Evolutionary conservation across 768 basidiomycete species (phyloP).

Genomic region (Leccinum boreale): DNA sequence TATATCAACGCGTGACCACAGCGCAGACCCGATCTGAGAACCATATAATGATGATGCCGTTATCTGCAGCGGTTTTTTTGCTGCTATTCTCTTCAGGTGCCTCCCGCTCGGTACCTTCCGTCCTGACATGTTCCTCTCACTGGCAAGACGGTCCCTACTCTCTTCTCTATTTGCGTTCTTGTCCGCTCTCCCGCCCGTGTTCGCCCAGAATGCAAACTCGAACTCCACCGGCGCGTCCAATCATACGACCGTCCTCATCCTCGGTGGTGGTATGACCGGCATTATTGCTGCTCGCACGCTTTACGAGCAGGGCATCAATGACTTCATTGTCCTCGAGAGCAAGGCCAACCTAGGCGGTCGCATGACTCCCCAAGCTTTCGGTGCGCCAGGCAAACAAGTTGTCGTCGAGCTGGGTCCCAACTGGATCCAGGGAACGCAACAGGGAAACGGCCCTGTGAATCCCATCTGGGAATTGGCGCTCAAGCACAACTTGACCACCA

Average conservation of each 20-base stretch:
- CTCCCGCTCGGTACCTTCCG: background rate
- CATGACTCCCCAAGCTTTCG: slow-evolving; percentile 48
- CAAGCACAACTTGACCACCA: slow-evolving; percentile 50
- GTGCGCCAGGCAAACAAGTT: slow-evolving; percentile 32
- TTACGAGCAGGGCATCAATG: slow-evolving; percentile 46
- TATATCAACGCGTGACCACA: background rate
- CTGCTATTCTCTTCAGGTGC: background rate
- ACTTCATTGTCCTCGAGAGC: slow-evolving; percentile 62
- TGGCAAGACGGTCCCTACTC: background rate
- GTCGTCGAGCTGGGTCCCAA: slow-evolving; percentile 58
- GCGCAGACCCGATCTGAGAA: too few species aligned
- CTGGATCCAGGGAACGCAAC: slow-evolving; percentile 58
- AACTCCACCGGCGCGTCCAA: slow-evolving; percentile 2
- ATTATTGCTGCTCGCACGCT: slow-evolving; percentile 62
- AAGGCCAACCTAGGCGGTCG: slow-evolving; percentile 61
- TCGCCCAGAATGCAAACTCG: slow-evolving; percentile 3
- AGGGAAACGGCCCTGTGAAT: slow-evolving; percentile 48
- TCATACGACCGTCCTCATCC: slow-evolving; percentile 45
- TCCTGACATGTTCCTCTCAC: slow-evolving; percentile 12
- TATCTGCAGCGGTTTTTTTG: background rate
- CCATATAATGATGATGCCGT: background rate
- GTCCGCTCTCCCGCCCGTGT: background rate
- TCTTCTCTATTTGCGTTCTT: slow-evolving; percentile 3
- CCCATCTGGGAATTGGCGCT: slow-evolving; percentile 57
- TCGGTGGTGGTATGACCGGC: slow-evolving; percentile 66